These are phyloP conservation scores for Oryza officinalis DNA, from an alignment of 176 grass and related monocot species.

Conservation along the genomic window DNA sequence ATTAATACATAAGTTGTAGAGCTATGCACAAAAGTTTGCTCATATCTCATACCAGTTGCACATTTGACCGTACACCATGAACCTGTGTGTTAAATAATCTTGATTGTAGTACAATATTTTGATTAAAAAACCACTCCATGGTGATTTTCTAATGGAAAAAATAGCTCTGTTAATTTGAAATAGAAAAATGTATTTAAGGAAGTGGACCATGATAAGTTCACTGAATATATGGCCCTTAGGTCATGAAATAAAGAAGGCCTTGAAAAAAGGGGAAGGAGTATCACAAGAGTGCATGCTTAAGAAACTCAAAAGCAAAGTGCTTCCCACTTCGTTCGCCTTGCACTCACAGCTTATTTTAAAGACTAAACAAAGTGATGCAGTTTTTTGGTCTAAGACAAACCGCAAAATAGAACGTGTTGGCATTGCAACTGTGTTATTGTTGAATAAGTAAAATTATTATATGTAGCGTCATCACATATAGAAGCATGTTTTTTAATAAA, in stretches of 20 bases:
- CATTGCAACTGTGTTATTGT: background rate
- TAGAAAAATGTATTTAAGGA: background rate
- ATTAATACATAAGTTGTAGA: background rate
- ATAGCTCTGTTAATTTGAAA: slow-evolving; percentile 4
- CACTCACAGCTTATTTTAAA: background rate
- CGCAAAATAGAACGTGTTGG: background rate
- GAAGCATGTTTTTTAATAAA: background rate
- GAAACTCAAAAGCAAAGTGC: slow-evolving; percentile 15
- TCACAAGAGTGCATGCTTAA: slow-evolving; percentile 1
- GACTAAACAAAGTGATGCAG: slow-evolving; percentile 6
- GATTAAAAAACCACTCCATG: background rate
- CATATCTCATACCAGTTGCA: background rate
- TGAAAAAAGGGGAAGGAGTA: background rate
- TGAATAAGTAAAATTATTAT: background rate
- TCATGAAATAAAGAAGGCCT: background rate
- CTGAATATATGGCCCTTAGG: background rate
- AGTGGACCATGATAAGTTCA: background rate
- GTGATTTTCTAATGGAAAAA: background rate
- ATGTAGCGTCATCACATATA: background rate
- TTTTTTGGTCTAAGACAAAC: background rate
- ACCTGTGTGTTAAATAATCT: background rate
- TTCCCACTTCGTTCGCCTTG: background rate
- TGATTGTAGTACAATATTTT: background rate
- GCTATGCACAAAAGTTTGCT: background rate
- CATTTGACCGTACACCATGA: slow-evolving; percentile 9